A percentile compares a stretch with the other conserved stretches of the same genome.
phyloP scores from a whole-genome alignment of 2,329 filamentous ascomycete species.

The Fusarium sp. region DNA sequence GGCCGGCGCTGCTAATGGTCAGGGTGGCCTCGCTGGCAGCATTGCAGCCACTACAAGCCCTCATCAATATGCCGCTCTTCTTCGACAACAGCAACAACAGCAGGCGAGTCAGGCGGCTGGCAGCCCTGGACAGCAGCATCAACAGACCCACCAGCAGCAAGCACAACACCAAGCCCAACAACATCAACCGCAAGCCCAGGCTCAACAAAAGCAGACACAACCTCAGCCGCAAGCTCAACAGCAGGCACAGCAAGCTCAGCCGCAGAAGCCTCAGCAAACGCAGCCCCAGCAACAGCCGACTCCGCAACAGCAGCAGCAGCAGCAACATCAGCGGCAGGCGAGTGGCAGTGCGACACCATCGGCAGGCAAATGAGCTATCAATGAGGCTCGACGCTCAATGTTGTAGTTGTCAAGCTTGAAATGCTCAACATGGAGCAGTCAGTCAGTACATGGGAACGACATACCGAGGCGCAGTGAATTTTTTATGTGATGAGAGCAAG shows the following conservation, averaged over 20 bases:
- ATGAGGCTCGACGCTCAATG: constrained; percentile 1
- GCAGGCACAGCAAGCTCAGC: constrained; percentile 32
- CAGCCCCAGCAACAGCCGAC: constrained; percentile 3
- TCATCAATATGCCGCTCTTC: constrained; percentile 69
- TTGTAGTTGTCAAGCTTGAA: constrained; percentile 17
- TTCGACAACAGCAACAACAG: constrained; percentile 67
- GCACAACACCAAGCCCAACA: constrained; percentile 41
- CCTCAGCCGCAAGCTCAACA: constrained; percentile 28
- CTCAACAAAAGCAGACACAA: constrained; percentile 38
- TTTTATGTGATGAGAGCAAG: constrained; percentile 29
- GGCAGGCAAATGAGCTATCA: constrained; percentile 35
- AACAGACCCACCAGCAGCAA: constrained; percentile 37
- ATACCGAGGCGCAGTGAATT: constrained; percentile 4
- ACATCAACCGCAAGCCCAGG: constrained; percentile 23
- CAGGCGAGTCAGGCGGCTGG: constrained; percentile 49
- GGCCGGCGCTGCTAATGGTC: constrained; percentile 57
- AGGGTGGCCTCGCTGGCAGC: constrained; percentile 60
- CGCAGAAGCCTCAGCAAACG: constrained; percentile 18
- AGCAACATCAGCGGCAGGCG: constrained; percentile 48
- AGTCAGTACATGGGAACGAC: constrained; percentile 15
- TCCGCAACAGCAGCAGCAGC: constrained; percentile 21
- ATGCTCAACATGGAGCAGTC: neutral
- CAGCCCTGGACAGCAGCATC: constrained; percentile 42
- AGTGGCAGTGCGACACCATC: constrained; percentile 55
- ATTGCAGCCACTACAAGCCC: constrained; percentile 62